phyloP scores from a whole-genome alignment of 257 asterid species.

The Nyctanthes arbortristis region DNA sequence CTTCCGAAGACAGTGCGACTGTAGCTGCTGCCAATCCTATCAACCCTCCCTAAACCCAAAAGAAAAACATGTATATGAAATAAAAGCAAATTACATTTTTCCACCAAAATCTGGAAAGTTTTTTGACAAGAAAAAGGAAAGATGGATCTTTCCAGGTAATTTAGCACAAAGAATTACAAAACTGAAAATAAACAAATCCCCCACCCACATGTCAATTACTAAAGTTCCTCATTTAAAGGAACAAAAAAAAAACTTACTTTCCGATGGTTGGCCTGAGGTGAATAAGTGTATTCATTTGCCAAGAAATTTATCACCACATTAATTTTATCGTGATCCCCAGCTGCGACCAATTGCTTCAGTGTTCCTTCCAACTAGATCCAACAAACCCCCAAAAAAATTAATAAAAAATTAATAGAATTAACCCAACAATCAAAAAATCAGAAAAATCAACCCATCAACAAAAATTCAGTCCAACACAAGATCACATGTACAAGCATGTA shows the following conservation, averaged over 20 bases:
- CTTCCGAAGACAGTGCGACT: slow-evolving; percentile 89
- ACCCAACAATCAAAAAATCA: slow-evolving; percentile 8
- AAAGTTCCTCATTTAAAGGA: background rate
- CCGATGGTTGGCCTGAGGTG: slow-evolving; percentile 91
- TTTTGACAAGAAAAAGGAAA: background rate
- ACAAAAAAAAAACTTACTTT: slow-evolving; percentile 69
- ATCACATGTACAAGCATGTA: background rate
- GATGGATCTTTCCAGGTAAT: background rate
- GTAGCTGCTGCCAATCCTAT: slow-evolving; percentile 99
- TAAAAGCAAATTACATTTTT: background rate
- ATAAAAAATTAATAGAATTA: slow-evolving; percentile 1
- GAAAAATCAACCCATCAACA: background rate
- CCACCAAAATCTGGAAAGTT: slow-evolving; percentile 13
- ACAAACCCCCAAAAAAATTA: slow-evolving; percentile 17
- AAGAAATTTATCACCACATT: slow-evolving; percentile 75
- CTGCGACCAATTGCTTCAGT: slow-evolving; percentile 75
- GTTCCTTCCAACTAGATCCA: slow-evolving; percentile 94
- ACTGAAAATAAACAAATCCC: slow-evolving; percentile 1
- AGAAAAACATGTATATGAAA: background rate
- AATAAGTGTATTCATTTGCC: slow-evolving; percentile 75
- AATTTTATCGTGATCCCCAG: slow-evolving; percentile 84
- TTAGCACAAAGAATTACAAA: slow-evolving; percentile 5
- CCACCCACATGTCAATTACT: background rate
- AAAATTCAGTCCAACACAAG: background rate
- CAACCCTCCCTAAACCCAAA: slow-evolving; percentile 78